phyloP scores from a whole-genome alignment of 75 land plant genomes.

The Isoetes taiwanensis region DNA sequence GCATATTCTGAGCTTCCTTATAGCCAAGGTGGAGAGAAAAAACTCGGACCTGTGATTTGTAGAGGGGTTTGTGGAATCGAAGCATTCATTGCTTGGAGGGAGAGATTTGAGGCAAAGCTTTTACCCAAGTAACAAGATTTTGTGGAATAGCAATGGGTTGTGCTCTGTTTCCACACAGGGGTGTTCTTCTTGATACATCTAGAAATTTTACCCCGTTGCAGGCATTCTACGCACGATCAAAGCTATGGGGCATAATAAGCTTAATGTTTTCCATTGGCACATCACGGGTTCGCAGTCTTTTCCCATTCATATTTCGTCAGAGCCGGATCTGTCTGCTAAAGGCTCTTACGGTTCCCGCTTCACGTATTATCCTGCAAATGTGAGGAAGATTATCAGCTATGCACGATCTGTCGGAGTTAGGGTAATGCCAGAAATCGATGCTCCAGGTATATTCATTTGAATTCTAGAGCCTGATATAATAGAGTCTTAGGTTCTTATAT shows the following conservation, averaged over 20 bases:
- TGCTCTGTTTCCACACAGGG: conserved; percentile 58
- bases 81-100: too few species aligned
- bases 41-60: too few species aligned
- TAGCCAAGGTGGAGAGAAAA: too few species aligned
- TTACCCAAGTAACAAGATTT: too few species aligned
- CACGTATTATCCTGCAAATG: conserved; percentile 42
- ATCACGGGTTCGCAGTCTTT: conserved; percentile 89
- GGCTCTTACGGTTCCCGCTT: conserved; percentile 54
- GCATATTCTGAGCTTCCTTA: too few species aligned
- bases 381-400: conserved; percentile 34
- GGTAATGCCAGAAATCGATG: conserved; percentile 73
- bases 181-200: conserved; percentile 67
- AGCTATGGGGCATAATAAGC: conserved; percentile 64
- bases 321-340: conserved; percentile 57
- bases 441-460: too few species aligned
- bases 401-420: conserved; percentile 53
- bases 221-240: conserved; percentile 52
- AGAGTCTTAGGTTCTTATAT: too few species aligned
- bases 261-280: conserved; percentile 93
- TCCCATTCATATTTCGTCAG: conserved; percentile 56
- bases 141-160: too few species aligned
- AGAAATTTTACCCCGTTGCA: conserved; percentile 48
- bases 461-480: too few species aligned
- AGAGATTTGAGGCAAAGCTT: too few species aligned
- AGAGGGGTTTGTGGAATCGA: too few species aligned